phyloP scores from a whole-genome alignment of 495 filamentous ascomycete species.

The Annulohypoxylon maeteangense region DNA sequence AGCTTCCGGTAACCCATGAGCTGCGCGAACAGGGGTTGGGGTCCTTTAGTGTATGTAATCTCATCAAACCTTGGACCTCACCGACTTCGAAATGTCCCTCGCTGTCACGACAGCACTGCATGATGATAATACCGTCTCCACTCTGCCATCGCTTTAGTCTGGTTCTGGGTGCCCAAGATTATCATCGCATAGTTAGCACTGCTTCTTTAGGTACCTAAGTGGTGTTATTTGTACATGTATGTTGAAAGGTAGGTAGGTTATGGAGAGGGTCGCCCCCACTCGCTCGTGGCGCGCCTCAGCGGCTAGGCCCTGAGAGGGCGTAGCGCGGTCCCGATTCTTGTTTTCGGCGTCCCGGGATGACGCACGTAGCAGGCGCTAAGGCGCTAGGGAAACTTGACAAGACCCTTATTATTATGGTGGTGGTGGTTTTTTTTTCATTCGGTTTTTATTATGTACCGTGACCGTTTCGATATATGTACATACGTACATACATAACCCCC shows the following conservation, averaged over 20 bases:
- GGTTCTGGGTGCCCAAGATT: slow-evolving; percentile 9
- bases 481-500: too few species aligned
- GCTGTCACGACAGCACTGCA: background rate
- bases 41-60: background rate
- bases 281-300: background rate
- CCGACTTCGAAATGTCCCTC: slow-evolving; percentile 9
- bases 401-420: background rate
- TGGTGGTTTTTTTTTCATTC: background rate
- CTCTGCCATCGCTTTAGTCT: slow-evolving; percentile 14
- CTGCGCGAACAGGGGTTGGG: slow-evolving; percentile 7
- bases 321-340: background rate
- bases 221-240: background rate
- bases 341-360: slow-evolving; percentile 8
- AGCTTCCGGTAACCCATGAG: slow-evolving; percentile 2
- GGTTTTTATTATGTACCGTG: too few species aligned
- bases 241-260: too few species aligned
- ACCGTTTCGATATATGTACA: too few species aligned
- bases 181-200: background rate
- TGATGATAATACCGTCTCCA: background rate
- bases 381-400: slow-evolving; percentile 6
- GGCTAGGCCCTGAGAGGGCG: background rate
- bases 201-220: background rate
- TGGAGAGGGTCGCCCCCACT: too few species aligned
- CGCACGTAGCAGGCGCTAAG: slow-evolving; percentile 21
- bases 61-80: slow-evolving; percentile 10